Evolutionary conservation across 352 stramenopile genomes (phyloP).

Genomic region (Pythium brachiatum): DNA sequence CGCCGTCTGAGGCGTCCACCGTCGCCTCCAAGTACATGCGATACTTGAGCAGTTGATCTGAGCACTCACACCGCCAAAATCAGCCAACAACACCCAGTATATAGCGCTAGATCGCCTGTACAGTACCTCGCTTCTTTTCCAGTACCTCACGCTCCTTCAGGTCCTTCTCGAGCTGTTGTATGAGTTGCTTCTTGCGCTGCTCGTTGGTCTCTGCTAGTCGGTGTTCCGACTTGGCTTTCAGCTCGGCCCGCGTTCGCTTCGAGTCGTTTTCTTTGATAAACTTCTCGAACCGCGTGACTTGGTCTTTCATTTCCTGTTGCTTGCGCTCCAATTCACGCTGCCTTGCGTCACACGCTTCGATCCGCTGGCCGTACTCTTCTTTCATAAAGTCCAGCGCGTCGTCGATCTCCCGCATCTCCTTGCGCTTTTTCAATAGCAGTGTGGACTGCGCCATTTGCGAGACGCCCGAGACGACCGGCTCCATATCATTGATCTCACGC

Average conservation of each 20-base stretch:
- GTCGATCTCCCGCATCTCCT: slow-evolving; percentile 92
- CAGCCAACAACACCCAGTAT: background rate
- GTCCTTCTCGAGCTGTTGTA: slow-evolving; percentile 71
- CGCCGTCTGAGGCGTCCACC: slow-evolving; percentile 78
- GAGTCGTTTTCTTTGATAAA: slow-evolving; percentile 94
- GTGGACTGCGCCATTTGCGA: slow-evolving; percentile 90
- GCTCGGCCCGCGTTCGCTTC: slow-evolving; percentile 84
- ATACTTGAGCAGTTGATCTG: slow-evolving; percentile 80
- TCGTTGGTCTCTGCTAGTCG: slow-evolving; percentile 75
- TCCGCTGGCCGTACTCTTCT: slow-evolving; percentile 86
- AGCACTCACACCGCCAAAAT: background rate
- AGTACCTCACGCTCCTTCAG: slow-evolving; percentile 60
- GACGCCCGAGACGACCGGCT: slow-evolving; percentile 75
- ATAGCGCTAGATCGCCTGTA: background rate
- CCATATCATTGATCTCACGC: slow-evolving; percentile 67
- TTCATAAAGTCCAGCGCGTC: slow-evolving; percentile 93
- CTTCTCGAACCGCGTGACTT: slow-evolving; percentile 90
- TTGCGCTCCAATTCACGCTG: slow-evolving; percentile 84
- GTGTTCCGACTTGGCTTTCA: slow-evolving; percentile 87
- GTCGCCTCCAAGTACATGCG: slow-evolving; percentile 79
- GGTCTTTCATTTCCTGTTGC: slow-evolving; percentile 89
- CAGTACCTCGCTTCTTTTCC: slow-evolving; percentile 58
- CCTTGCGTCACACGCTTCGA: slow-evolving; percentile 83
- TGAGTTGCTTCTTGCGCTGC: slow-evolving; percentile 69
- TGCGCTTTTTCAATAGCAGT: slow-evolving; percentile 90